Base-by-base conservation (phyloP, 305 asterid genomes). In the Stenogyne calaminthoides region DNA sequence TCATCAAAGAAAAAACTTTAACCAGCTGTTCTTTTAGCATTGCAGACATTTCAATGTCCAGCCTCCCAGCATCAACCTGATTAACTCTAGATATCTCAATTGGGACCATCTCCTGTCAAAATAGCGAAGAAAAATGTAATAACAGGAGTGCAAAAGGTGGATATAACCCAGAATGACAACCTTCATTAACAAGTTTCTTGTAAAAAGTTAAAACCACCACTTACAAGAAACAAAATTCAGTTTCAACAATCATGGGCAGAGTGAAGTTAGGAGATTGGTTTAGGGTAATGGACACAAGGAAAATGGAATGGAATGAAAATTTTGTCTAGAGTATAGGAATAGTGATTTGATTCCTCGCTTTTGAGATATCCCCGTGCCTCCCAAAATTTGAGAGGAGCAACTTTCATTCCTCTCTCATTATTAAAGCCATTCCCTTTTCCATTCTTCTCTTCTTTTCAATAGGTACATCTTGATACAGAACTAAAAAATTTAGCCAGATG, bases 31-130 rank as follows among this genome's bases (percentile, higher is more conserved):
- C 97, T 76, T 93, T 91, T 77, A 93, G 69, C 96, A 89, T 88
- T 61, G 96, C 91, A 3, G 95, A 89, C 96, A 94, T 94, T 82
- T 89, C 97, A 82, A 91, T 80, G 68, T 94, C 98, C 37, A 91
- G 87, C 80, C 99, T 86, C 4, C 75, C 95, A 71, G 98, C 99
- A 92, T 94, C 98, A 58, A 94, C 80, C 84, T 91, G 98, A 80
- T 89, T 89, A 71, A 93, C 97, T 84, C 98, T 87, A 18, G 97
- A 89, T 82, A 90, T 88, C 75, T 85, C 89, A 74, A 89, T 68
- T 8, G 97, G 98, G 71, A 93, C 85, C 46, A 76, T 64, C 8
- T 72, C 83, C 98, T 93, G 87, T 65, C 73, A 78, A 71, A 56
- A 67, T 39, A 65, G 15, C 74, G 56, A 52, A 37, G 6, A 14